Evolutionary conservation across 306 rosid genomes (phyloP), one percentile per base, ranked within the genome.

Genomic region (Dalbergia oliveri): DNA sequence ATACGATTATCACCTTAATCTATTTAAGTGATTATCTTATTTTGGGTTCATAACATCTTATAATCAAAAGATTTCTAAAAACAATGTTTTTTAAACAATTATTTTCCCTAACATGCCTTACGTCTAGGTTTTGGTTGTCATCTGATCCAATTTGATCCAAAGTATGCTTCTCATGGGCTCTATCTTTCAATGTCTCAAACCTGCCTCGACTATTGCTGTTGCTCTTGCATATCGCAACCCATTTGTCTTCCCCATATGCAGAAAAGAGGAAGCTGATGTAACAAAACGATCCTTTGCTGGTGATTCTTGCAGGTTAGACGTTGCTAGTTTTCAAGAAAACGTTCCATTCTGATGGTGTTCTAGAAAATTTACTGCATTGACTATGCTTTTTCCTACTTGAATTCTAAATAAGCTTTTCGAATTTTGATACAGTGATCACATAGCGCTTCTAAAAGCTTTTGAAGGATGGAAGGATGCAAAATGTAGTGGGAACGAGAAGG

Each of bases 381-480:
- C 77, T 51, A 43, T 73, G 69, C 16, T 43, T 72, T 80, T 66
- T 19, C 51, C 50, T 69, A 69, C 76, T 66, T 63, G 34, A 74
- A 77, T 71, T 72, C 77, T 60, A 26, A 19, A 50, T 60, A 44
- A 56, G 65, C 75, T 51, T 21, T 21, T 83, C n/a, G n/a, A n/a
- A n/a, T n/a, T n/a, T n/a, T n/a, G n/a, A n/a, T n/a, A n/a, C n/a
- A n/a, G n/a, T n/a, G 99, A 94, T 76, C 99, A 94, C 82, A 87
- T 94, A 79, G 97, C 97, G 21, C 93, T 92, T 88, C 94, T 94
- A 44, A 91, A 93, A 76, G 95, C 99, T 56, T 94, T 91, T 85
- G 97, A 94, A 84, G 99, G 93, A 81, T 94, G 97, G 97, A 93
- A 91, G 78, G 94, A 87, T 15, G 99, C 94, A 73, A 93, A 94